phyloP scores from a whole-genome alignment of 768 basidiomycete species.

The Agaricus blazei region DNA sequence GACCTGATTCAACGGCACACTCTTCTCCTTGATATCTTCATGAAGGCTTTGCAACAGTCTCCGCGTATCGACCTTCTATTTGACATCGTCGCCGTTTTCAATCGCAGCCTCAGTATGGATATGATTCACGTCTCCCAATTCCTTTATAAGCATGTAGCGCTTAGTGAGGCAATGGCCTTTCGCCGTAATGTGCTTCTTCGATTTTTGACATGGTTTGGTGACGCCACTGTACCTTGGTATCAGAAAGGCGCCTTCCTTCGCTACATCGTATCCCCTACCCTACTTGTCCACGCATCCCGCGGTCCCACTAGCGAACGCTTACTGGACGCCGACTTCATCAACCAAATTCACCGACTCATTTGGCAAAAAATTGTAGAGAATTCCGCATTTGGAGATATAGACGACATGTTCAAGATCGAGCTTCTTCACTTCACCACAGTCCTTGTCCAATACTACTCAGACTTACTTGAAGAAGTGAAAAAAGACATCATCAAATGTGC shows the following conservation, averaged over 20 bases:
- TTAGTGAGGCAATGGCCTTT: conserved; percentile 60
- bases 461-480: conserved; percentile 74
- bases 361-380: conserved; percentile 76
- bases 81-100: conserved; percentile 78
- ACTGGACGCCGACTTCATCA: conserved; percentile 67
- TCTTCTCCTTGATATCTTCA: conserved; percentile 73
- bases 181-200: conserved; percentile 81
- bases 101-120: conserved; percentile 78
- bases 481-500: conserved; percentile 94
- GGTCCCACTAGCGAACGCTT: conserved; percentile 50
- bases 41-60: conserved; percentile 60
- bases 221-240: conserved; percentile 52
- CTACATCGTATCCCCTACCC: conserved; percentile 80
- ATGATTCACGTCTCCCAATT: conserved; percentile 75
- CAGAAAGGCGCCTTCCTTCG: conserved; percentile 82
- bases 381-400: conserved; percentile 47
- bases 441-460: conserved; percentile 78
- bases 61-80: conserved; percentile 86
- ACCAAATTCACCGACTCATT: conserved; percentile 63
- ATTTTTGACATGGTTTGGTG: conserved; percentile 83
- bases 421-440: conserved; percentile 85
- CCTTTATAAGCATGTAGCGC: conserved; percentile 80
- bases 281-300: conserved; percentile 70
- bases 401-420: conserved; percentile 89
- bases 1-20: conserved; percentile 57